Evolutionary conservation across 805 yeast genomes (phyloP), one percentile per base, ranked within the genome.

Genomic region (Kazachstania taianensis): DNA sequence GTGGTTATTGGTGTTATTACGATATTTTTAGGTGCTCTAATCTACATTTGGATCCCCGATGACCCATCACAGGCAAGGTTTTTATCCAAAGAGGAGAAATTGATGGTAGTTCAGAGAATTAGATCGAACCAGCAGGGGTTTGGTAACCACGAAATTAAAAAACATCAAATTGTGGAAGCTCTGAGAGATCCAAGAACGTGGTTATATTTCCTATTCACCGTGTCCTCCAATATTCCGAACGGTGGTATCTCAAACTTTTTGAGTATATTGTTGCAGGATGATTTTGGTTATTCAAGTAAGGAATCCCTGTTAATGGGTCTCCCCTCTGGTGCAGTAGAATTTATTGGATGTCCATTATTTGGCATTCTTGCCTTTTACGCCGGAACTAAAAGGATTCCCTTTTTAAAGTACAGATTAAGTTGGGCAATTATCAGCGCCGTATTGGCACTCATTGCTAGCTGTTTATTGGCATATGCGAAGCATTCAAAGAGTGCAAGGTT

Each of bases 1-100:
- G 57, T 81, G 32, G 62, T 78, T 20, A 67, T 72, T 28, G 94
- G 92, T 12, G 51, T 65, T 6, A 63, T 74, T 38, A 77, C 84
- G 2, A 53, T 76, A 5, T 48, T 68, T 8, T 47, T 73, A 12
- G 81, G 81, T 5, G 35, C 69, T 8, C 36, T 66, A 8, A 62
- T 74, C 40, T 53, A 55, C 30, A 43, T 72, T 36, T 72, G 71
- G 52, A 49, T 79, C 33, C 82, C 83, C 12, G 76, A 73, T 43
- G 53, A 61, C 23, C 83, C 84, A 28, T 59, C 62, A 14, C 53
- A 55, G 18, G 73, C 75, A 3, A 65, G 70, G 65, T 65, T 66
- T 37, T 55, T 67, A 12, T 24, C 27, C 3, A 35, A 39, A 18
- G 63, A 64, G 38, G 81, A 72, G 48, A 53, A 46, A 67, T 45